Conservation (phyloP, 306 rosid genomes). For the Fagus crenata region DNA sequence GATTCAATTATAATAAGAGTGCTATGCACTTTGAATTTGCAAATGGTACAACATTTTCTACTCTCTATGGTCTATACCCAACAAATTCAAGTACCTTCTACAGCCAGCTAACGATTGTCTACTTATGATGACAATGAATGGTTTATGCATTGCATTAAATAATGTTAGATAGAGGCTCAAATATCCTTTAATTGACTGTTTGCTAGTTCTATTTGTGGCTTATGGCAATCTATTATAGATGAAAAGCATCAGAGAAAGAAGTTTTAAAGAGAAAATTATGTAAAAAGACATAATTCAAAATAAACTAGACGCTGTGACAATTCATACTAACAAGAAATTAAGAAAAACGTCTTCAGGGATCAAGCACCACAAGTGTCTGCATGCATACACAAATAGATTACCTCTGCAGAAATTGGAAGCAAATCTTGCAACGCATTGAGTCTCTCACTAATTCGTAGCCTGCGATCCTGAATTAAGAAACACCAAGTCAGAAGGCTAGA, state of each 20-base stretch:
- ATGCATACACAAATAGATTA: conserved; percentile 29
- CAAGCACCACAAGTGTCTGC: not conserved
- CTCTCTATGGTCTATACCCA: not conserved
- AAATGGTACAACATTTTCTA: not conserved
- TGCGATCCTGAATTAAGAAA: conserved; percentile 57
- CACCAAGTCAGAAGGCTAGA: conserved; percentile 12
- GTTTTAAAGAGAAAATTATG: not conserved
- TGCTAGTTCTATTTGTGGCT: not conserved
- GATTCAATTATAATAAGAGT: not conserved
- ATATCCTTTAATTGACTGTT: not conserved
- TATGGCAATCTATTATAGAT: not conserved
- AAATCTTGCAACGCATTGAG: conserved; percentile 61
- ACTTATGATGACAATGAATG: not conserved
- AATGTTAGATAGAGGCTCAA: not conserved
- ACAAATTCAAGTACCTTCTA: not conserved
- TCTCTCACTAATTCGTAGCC: conserved; percentile 63
- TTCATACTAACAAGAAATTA: not conserved
- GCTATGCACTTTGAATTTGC: not conserved
- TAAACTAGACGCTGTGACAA: not conserved
- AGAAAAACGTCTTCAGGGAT: no score
- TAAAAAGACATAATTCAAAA: not conserved
- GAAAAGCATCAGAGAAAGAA: not conserved
- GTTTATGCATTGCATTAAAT: not conserved
- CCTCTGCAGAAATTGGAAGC: conserved; percentile 73
- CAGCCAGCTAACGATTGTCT: not conserved